Evolutionary conservation across 164 flowering plant genomes (phyloP).

Genomic region (Aristolochia californica): DNA sequence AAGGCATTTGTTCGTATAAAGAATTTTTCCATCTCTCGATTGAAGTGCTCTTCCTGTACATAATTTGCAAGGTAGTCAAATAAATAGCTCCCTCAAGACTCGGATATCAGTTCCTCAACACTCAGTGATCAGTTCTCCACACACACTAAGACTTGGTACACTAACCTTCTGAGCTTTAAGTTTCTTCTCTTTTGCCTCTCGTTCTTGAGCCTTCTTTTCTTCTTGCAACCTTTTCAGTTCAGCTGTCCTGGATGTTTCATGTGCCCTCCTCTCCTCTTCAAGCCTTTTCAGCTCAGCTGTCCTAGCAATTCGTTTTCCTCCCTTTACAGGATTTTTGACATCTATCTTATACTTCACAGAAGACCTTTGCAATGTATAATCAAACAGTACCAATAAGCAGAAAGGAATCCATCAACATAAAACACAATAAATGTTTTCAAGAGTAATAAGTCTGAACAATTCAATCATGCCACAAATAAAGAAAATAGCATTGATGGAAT

Average conservation of each 20-base stretch:
- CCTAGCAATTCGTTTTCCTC: constrained; percentile 7
- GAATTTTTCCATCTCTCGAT: constrained; percentile 9
- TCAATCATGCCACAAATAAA: neutral
- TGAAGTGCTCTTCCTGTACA: constrained; percentile 11
- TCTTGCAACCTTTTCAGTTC: constrained; percentile 4
- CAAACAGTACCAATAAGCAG: neutral
- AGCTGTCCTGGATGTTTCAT: neutral
- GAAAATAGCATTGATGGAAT: neutral
- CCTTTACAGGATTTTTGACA: neutral
- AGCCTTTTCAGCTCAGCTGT: constrained; percentile 4
- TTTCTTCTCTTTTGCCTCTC: constrained; percentile 7
- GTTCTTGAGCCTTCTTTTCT: neutral
- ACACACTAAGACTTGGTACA: neutral
- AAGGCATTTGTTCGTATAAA: constrained; percentile 9
- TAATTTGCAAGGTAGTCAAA: neutral
- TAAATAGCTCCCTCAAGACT: neutral
- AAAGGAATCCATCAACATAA: neutral
- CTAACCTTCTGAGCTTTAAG: constrained; percentile 9
- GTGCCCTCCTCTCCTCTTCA: constrained; percentile 1
- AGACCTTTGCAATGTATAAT: constrained; percentile 5
- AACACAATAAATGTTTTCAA: neutral
- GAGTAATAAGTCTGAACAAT: neutral
- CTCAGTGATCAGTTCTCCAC: neutral
- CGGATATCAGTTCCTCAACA: too few relatives aligned
- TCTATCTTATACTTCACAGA: constrained; percentile 5